Conservation (phyloP, 768 basidiomycete species). For the Termitomyces sp. region DNA sequence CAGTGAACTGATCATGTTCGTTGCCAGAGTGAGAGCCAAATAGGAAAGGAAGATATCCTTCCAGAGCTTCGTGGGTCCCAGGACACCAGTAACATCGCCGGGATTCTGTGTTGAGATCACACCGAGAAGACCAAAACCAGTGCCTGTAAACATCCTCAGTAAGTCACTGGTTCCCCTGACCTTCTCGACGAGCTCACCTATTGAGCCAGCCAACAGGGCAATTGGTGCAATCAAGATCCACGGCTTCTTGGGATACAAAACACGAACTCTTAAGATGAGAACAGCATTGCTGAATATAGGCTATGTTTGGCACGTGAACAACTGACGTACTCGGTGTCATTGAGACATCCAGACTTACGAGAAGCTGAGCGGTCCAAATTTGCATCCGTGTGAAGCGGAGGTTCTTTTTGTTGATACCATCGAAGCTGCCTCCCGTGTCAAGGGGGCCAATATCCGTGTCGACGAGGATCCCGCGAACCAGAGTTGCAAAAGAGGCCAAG, state of each 20-base stretch:
- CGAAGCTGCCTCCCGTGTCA: slow-evolving; percentile 9
- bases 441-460: slow-evolving; percentile 14
- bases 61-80: slow-evolving; percentile 2
- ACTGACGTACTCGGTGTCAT: neutral
- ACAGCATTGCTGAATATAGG: slow-evolving; percentile 13
- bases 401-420: slow-evolving; percentile 13
- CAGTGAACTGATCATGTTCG: slow-evolving; percentile 2
- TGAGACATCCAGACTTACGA: neutral
- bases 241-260: neutral
- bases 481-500: slow-evolving; percentile 14
- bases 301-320: neutral
- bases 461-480: slow-evolving; percentile 14
- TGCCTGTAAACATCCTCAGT: neutral
- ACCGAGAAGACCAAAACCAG: slow-evolving; percentile 12
- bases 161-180: neutral
- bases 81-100: neutral
- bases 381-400: slow-evolving; percentile 11
- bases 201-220: slow-evolving; percentile 6
- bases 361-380: slow-evolving; percentile 12
- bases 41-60: slow-evolving; percentile 10
- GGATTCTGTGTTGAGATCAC: slow-evolving; percentile 1
- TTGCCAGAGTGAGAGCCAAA: slow-evolving; percentile 7
- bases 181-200: slow-evolving; percentile 1
- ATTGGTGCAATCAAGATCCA: slow-evolving; percentile 3
- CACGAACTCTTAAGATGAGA: slow-evolving; percentile 5